Percentiles rank a stretch among this genome's conserved stretches.
Conservation (phyloP, 768 basidiomycete genomes). For the Hericium coralloides region DNA sequence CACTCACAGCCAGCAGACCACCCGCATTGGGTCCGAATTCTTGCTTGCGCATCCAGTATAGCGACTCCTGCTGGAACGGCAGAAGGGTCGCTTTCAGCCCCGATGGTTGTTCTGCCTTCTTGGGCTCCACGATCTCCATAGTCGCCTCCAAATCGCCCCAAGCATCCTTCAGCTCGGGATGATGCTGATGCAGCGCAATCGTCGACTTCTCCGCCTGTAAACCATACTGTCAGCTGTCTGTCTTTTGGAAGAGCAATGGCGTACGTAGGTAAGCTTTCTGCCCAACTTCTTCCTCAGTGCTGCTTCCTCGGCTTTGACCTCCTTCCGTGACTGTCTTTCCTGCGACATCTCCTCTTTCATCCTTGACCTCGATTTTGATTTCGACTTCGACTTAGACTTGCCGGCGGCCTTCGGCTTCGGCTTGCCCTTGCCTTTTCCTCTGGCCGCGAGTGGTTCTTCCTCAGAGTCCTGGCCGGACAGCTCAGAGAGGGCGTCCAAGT, state of each 20-base stretch:
- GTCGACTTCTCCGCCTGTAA: slow-evolving; percentile 62
- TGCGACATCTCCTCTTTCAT: neutral
- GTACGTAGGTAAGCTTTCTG: slow-evolving; percentile 63
- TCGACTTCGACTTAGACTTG: slow-evolving; percentile 28
- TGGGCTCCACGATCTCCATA: slow-evolving; percentile 52
- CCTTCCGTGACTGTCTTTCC: neutral
- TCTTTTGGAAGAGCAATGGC: slow-evolving; percentile 16
- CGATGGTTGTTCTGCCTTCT: slow-evolving; percentile 68
- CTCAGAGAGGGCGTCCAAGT: neutral
- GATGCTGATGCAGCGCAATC: slow-evolving; percentile 54
- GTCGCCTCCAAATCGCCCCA: slow-evolving; percentile 80
- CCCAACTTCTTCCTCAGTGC: slow-evolving; percentile 48
- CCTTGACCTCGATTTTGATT: slow-evolving; percentile 28
- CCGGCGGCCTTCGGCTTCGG: neutral
- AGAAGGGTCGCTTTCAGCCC: slow-evolving; percentile 80
- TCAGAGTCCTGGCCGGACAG: neutral
- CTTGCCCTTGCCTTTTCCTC: neutral
- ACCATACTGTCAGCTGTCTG: slow-evolving; percentile 7
- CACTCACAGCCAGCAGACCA: slow-evolving; percentile 81
- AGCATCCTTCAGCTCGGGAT: slow-evolving; percentile 72
- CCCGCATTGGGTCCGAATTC: slow-evolving; percentile 83
- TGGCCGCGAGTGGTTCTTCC: neutral
- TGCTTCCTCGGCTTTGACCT: neutral
- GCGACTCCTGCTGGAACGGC: slow-evolving; percentile 92
- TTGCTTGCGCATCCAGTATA: slow-evolving; percentile 94